Percentiles rank a stretch among this genome's conserved stretches.
These are phyloP conservation scores for Avena eriantha DNA, from an alignment of 176 grass and related monocot species.

Conservation along the genomic window DNA sequence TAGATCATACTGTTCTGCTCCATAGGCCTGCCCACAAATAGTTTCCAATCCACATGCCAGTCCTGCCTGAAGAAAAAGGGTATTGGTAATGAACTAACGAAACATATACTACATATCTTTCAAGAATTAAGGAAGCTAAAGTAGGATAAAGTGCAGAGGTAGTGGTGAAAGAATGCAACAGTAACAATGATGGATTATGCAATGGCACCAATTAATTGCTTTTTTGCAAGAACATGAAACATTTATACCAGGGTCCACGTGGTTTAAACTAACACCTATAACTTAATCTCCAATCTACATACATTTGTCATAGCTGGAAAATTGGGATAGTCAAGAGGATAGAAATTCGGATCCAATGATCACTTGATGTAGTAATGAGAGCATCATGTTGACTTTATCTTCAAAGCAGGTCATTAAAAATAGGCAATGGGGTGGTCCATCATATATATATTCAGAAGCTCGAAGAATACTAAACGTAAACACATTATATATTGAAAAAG, in stretches of 20 bases:
- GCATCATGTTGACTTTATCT: background rate
- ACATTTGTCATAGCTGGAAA: background rate
- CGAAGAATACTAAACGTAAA: background rate
- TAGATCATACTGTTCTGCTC: conserved; percentile 61
- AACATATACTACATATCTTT: conserved; percentile 21
- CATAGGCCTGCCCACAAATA: conserved; percentile 69
- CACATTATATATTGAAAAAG: no score
- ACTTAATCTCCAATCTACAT: no score
- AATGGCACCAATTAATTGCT: background rate
- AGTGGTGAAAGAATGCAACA: conserved; percentile 10
- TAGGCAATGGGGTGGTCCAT: background rate
- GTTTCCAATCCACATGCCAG: conserved; percentile 64
- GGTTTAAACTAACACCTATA: background rate
- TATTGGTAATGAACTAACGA: background rate
- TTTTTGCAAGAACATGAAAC: background rate
- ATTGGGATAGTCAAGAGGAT: background rate
- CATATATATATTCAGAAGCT: background rate
- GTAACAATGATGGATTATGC: background rate
- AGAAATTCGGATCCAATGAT: background rate
- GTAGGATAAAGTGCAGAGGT: conserved; percentile 19
- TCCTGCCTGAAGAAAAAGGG: conserved; percentile 52
- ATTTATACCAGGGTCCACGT: background rate
- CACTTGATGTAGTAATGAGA: background rate
- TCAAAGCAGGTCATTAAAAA: background rate
- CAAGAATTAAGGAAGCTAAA: background rate